A percentile compares a stretch with the other conserved stretches of the same genome.
These are phyloP conservation scores for Fusarium sp. DNA, from an alignment of 2,329 filamentous ascomycete species.

Conservation along the genomic window DNA sequence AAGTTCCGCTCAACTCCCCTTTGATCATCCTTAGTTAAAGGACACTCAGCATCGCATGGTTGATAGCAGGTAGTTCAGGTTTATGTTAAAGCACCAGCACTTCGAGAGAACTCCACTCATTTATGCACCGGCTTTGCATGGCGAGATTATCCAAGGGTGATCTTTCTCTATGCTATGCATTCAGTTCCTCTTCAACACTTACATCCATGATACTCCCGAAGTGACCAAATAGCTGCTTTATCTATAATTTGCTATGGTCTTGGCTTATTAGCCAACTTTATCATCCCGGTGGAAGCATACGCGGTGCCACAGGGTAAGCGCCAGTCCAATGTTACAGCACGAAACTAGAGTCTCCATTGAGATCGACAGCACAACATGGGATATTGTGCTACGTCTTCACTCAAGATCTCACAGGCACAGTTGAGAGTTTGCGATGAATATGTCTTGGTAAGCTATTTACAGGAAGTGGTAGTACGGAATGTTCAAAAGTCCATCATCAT, in stretches of 20 bases:
- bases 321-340: background rate
- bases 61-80: background rate
- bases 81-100: background rate
- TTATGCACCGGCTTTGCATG: background rate
- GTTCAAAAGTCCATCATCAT: background rate
- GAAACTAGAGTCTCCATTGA: background rate
- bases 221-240: no score
- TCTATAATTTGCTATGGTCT: background rate
- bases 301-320: background rate
- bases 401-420: background rate
- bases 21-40: background rate
- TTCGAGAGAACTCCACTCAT: background rate
- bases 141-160: background rate
- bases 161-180: background rate
- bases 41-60: background rate
- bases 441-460: background rate
- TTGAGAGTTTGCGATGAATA: background rate
- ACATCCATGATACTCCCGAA: background rate
- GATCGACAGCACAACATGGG: background rate
- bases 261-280: background rate
- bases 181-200: background rate
- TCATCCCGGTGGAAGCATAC: background rate
- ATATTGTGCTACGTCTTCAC: background rate
- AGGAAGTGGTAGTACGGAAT: background rate
- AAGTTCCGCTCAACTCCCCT: background rate